A percentile compares a stretch with the other conserved stretches of the same genome.
These are phyloP conservation scores for Mycena sanguinolenta DNA, from an alignment of 768 basidiomycete genomes.

Conservation along the genomic window DNA sequence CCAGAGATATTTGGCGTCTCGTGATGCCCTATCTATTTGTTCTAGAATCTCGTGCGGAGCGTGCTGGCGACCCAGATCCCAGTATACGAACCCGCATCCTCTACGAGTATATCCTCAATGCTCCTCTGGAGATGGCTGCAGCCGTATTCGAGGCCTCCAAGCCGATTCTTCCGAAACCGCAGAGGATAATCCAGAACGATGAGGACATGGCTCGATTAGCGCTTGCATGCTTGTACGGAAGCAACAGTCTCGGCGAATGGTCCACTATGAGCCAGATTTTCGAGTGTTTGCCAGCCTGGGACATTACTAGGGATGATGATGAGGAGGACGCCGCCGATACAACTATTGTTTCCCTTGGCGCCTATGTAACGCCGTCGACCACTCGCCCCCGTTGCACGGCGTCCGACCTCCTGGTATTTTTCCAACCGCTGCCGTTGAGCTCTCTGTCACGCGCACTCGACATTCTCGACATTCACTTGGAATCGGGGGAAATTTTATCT, in stretches of 20 bases:
- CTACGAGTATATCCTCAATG: slow-evolving; percentile 78
- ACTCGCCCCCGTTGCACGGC: slow-evolving; percentile 68
- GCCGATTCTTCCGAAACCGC: slow-evolving; percentile 79
- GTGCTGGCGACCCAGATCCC: slow-evolving; percentile 79
- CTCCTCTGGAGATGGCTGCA: slow-evolving; percentile 76
- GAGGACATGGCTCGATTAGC: slow-evolving; percentile 89
- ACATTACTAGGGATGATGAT: slow-evolving; percentile 65
- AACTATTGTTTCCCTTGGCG: slow-evolving; percentile 83
- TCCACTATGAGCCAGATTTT: slow-evolving; percentile 91
- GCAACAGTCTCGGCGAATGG: slow-evolving; percentile 79
- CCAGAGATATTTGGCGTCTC: slow-evolving; percentile 77
- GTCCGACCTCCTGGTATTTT: slow-evolving; percentile 83
- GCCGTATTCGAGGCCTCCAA: slow-evolving; percentile 93
- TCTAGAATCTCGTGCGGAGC: slow-evolving; percentile 89
- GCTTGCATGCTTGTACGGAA: slow-evolving; percentile 91
- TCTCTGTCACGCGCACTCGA: slow-evolving; percentile 89
- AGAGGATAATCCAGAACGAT: slow-evolving; percentile 85
- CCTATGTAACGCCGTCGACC: slow-evolving; percentile 83
- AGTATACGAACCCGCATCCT: slow-evolving; percentile 73
- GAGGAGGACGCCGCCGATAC: slow-evolving; percentile 85
- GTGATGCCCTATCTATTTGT: slow-evolving; percentile 96
- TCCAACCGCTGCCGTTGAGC: slow-evolving; percentile 79
- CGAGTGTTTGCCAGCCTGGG: slow-evolving; percentile 97
- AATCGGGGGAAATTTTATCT: slow-evolving; percentile 91
- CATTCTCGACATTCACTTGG: slow-evolving; percentile 93